phyloP scores from a whole-genome alignment of 352 stramenopile species.

The Phytophthora sp. region DNA sequence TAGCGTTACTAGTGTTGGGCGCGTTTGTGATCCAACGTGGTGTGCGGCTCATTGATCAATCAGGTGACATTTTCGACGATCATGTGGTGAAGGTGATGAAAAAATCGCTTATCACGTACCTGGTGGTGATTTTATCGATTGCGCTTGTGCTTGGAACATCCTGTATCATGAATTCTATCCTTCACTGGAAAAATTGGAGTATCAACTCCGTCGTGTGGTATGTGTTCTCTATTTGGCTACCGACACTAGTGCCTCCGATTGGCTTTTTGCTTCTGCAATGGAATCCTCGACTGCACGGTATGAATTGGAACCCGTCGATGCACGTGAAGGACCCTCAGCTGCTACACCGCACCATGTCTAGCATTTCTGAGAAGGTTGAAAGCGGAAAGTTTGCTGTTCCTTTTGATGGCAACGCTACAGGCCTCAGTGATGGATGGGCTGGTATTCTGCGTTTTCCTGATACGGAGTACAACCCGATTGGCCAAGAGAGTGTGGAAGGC shows the following conservation, averaged over 20 bases:
- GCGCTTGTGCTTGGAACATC: constrained; percentile 67
- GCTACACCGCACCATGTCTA: constrained; percentile 39
- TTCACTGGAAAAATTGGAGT: constrained; percentile 66
- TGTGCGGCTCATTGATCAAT: constrained; percentile 74
- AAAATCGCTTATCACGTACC: constrained; percentile 81
- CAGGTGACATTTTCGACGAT: constrained; percentile 75
- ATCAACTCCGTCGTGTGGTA: constrained; percentile 86
- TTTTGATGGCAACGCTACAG: constrained; percentile 36
- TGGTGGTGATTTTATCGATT: constrained; percentile 78
- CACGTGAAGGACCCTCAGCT: constrained; percentile 54
- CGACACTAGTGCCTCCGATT: constrained; percentile 71
- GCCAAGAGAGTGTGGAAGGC: constrained; percentile 57
- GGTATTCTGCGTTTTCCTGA: constrained; percentile 77
- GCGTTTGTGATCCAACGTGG: constrained; percentile 74
- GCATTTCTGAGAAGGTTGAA: constrained; percentile 57
- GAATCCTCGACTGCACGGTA: constrained; percentile 79
- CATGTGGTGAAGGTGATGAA: constrained; percentile 77
- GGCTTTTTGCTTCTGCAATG: constrained; percentile 87
- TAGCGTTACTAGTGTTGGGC: constrained; percentile 71
- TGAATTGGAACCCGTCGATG: constrained; percentile 69
- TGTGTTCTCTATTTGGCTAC: constrained; percentile 80
- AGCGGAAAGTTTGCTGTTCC: constrained; percentile 33
- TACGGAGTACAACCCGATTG: constrained; percentile 73
- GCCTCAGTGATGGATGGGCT: constrained; percentile 69
- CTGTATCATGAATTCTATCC: constrained; percentile 64